These are phyloP conservation scores for Bryopsis sp. DNA, from an alignment of 139 green algal species.

Conservation along the genomic window DNA sequence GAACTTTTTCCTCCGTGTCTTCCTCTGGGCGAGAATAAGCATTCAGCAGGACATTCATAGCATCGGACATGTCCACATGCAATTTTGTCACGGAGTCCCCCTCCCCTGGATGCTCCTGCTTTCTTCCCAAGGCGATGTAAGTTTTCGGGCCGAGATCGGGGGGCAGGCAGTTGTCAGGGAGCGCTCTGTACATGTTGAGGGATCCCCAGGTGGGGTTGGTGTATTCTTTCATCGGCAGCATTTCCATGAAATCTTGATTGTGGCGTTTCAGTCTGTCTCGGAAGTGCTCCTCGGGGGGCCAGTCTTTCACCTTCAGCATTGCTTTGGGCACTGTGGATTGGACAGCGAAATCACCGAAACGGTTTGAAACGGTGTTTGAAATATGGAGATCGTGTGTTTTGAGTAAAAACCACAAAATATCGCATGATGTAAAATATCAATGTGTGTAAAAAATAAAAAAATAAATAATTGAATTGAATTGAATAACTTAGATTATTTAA, in stretches of 20 bases:
- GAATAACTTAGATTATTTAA: too few relatives aligned
- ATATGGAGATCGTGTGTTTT: too few relatives aligned
- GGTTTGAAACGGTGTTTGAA: too few relatives aligned
- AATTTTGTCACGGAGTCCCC: slow-evolving; percentile 84
- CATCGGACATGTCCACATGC: slow-evolving; percentile 75
- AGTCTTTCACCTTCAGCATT: slow-evolving; percentile 16
- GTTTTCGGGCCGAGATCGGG: slow-evolving; percentile 4
- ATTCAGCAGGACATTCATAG: slow-evolving; percentile 54
- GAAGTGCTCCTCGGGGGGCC: slow-evolving; percentile 1
- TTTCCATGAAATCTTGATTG: slow-evolving; percentile 15
- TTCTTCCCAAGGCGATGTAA: slow-evolving; percentile 9
- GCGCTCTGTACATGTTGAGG: neutral
- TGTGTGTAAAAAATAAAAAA: too few relatives aligned
- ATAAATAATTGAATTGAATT: too few relatives aligned
- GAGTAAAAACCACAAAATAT: too few relatives aligned
- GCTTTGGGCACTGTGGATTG: too few relatives aligned
- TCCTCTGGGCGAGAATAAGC: neutral
- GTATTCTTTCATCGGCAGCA: slow-evolving; percentile 2
- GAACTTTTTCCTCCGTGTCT: too few relatives aligned
- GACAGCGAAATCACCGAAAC: too few relatives aligned
- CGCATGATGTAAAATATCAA: too few relatives aligned
- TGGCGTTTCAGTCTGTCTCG: slow-evolving; percentile 1
- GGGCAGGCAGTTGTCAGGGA: neutral
- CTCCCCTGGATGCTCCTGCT: slow-evolving; percentile 45
- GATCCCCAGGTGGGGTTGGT: neutral